Conservation (phyloP, 495 filamentous ascomycete genomes). For the Tuber calosporum region DNA sequence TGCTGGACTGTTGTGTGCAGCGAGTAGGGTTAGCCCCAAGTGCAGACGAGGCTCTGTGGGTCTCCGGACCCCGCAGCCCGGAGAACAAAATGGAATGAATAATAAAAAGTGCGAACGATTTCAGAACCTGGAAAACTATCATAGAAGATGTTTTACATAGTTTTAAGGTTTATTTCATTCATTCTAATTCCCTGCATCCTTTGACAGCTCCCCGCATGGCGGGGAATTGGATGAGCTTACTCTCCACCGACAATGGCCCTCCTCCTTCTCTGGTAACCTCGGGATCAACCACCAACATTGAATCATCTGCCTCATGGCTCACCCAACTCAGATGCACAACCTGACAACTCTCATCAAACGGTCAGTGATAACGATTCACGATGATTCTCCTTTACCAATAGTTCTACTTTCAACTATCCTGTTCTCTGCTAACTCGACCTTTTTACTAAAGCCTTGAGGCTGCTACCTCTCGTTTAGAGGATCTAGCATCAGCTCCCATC, state of each 20-base stretch:
- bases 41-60: slow-evolving; percentile 20
- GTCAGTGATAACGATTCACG: slow-evolving; percentile 38
- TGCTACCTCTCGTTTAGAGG: slow-evolving; percentile 90
- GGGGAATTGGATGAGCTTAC: slow-evolving; percentile 1
- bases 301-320: slow-evolving; percentile 35
- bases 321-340: slow-evolving; percentile 78
- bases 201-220: neutral
- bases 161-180: neutral
- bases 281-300: slow-evolving; percentile 3
- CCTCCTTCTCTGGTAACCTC: neutral
- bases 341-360: slow-evolving; percentile 95
- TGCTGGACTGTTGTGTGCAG: slow-evolving; percentile 33
- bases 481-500: slow-evolving; percentile 61
- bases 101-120: neutral
- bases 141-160: neutral
- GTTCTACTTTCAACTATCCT: neutral
- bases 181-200: neutral
- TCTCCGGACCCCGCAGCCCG: neutral
- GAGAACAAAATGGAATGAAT: neutral
- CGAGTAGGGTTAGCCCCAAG: slow-evolving; percentile 33
- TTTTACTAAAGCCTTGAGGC: slow-evolving; percentile 74
- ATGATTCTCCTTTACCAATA: slow-evolving; percentile 46
- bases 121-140: neutral
- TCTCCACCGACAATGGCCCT: slow-evolving; percentile 4
- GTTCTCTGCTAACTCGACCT: slow-evolving; percentile 36